These are phyloP conservation scores for Cladosporium oxysporum DNA, from an alignment of 2,329 filamentous ascomycete species.

Conservation along the genomic window DNA sequence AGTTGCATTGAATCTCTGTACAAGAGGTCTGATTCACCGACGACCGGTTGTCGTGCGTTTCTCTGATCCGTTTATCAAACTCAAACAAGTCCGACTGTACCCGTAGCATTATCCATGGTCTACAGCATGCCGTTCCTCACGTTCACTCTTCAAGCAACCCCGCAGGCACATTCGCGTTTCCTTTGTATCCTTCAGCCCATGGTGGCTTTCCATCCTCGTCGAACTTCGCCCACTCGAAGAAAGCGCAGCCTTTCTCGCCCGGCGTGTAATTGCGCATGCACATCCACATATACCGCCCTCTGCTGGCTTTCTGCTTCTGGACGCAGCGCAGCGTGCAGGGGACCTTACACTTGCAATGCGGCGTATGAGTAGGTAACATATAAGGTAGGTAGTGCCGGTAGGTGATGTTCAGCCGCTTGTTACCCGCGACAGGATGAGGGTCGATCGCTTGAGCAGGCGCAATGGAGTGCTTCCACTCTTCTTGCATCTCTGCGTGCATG, in stretches of 20 bases:
- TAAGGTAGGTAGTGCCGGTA: slow-evolving; percentile 81
- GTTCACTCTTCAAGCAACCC: background rate
- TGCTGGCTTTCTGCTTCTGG: slow-evolving; percentile 73
- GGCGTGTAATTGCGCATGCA: slow-evolving; percentile 76
- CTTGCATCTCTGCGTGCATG: slow-evolving; percentile 98
- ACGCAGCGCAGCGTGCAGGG: slow-evolving; percentile 73
- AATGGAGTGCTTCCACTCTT: slow-evolving; percentile 92
- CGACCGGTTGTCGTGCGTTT: background rate
- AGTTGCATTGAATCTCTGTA: background rate
- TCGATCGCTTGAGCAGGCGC: slow-evolving; percentile 73
- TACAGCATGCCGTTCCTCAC: background rate
- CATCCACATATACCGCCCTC: slow-evolving; percentile 90
- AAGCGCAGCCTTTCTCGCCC: slow-evolving; percentile 65
- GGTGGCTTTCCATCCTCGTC: slow-evolving; percentile 81
- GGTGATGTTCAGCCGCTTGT: slow-evolving; percentile 86
- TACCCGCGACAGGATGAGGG: slow-evolving; percentile 79
- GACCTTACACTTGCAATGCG: slow-evolving; percentile 73
- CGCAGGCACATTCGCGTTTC: slow-evolving; percentile 34
- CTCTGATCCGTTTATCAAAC: background rate
- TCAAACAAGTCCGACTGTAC: background rate
- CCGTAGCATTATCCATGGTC: background rate
- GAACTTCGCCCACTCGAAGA: slow-evolving; percentile 85
- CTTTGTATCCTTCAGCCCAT: slow-evolving; percentile 49
- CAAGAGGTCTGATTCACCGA: background rate
- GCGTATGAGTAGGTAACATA: slow-evolving; percentile 76